A percentile compares a stretch with the other conserved stretches of the same genome.
Conservation (phyloP, 257 asterid species). For the Fraxinus cuspidata region DNA sequence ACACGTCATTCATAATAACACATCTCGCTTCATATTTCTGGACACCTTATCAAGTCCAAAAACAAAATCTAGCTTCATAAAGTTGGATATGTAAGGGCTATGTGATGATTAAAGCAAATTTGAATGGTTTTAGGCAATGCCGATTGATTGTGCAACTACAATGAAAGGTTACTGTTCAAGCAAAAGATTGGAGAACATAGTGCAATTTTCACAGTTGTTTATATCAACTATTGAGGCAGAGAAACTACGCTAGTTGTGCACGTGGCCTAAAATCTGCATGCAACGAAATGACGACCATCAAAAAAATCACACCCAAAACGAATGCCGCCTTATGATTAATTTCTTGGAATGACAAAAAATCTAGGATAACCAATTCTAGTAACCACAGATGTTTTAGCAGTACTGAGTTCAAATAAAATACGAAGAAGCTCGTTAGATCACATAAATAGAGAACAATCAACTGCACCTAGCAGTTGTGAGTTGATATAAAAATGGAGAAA, state of each 20-base stretch:
- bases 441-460: neutral
- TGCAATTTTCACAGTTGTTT: no score
- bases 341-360: neutral
- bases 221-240: neutral
- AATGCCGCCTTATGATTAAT: neutral
- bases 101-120: neutral
- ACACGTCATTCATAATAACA: neutral
- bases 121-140: neutral
- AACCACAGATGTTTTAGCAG: neutral
- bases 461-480: neutral
- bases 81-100: neutral
- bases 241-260: neutral
- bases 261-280: neutral
- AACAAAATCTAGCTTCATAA: neutral
- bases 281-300: neutral
- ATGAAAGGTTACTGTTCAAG: no score
- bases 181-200: no score
- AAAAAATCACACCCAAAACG: no score
- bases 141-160: no score
- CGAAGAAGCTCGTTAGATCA: neutral
- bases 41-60: neutral
- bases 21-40: neutral
- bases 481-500: neutral
- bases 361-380: neutral
- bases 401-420: neutral